A percentile compares a stretch with the other conserved stretches of the same genome.
Conservation (phyloP, 768 basidiomycete genomes). For the Lactifluus volemus region DNA sequence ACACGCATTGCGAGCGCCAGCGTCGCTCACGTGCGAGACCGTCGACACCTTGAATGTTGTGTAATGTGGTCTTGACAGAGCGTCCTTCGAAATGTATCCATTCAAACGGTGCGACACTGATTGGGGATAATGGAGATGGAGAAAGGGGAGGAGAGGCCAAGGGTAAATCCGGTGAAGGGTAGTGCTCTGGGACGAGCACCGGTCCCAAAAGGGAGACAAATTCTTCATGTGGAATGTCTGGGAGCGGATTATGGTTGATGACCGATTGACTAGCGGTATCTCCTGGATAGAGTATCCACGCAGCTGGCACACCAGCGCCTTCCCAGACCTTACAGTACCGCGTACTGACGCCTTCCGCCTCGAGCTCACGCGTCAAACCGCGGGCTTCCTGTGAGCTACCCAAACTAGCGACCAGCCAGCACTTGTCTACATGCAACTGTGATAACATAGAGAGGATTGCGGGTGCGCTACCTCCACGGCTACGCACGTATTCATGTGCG, state of each 20-base stretch:
- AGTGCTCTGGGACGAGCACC: constrained; percentile 77
- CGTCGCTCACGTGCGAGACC: constrained; percentile 75
- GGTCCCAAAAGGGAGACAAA: constrained; percentile 74
- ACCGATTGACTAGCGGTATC: constrained; percentile 57
- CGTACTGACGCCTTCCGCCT: constrained; percentile 58
- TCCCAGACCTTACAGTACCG: constrained; percentile 69
- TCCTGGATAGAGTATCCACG: constrained; percentile 71
- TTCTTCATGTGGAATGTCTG: constrained; percentile 81
- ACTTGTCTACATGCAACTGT: constrained; percentile 58
- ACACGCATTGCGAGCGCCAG: constrained; percentile 75
- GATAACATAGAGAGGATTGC: constrained; percentile 62
- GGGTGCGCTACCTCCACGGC: constrained; percentile 65
- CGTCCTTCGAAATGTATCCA: constrained; percentile 85
- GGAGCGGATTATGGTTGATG: constrained; percentile 82
- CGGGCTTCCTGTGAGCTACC: constrained; percentile 64
- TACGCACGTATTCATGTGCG: constrained; percentile 60
- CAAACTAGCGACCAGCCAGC: constrained; percentile 65
- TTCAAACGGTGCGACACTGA: constrained; percentile 58
- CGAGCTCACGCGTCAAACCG: constrained; percentile 54
- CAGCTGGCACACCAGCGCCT: constrained; percentile 63
- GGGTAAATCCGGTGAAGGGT: constrained; percentile 31
- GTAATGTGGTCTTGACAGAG: constrained; percentile 68
- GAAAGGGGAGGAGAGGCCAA: constrained; percentile 16
- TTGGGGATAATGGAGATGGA: constrained; percentile 16
- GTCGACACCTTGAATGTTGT: constrained; percentile 70